Evolutionary conservation across 306 rosid genomes (phyloP), one percentile per base, ranked within the genome.

Genomic region (Ormosia emarginata): DNA sequence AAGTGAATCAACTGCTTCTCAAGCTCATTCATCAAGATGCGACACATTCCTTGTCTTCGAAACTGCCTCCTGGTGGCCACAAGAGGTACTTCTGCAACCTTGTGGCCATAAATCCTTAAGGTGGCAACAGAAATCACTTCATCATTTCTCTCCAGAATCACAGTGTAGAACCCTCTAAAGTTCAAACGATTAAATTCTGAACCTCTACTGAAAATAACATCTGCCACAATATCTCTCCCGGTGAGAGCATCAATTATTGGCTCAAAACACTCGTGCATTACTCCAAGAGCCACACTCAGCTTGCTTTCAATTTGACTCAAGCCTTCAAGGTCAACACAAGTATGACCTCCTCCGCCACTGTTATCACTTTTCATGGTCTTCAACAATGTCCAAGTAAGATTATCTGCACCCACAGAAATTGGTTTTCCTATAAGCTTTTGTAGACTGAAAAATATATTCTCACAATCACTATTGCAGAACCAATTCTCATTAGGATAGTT

Each of bases 11-110:
- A 83, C 83, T 61, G 79, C 13, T 67, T 81, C 76, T 92, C 91
- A 39, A 94, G 90, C 87, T 82, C 90, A 8, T 73, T 24, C 92
- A 94, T 88, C 90, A 90, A 39, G 4, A 78, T 10, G 0, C 83
- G n/a, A 36, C 98, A 89, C 97, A 94, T 83, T 17, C 97, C 96
- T 0, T 0, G 79, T n/a, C 79, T 65, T 8, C 96, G 84, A 73
- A 72, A 59, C n/a, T 67, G 77, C 43, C 46, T 64, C 24, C 79
- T 81, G 1, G 98, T 94, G 4, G 81, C 95, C 10, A 94, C 88
- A 2, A 94, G 90, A 9, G 95, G 96, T 17, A 94, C 77, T 73
- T 94, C 96, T 2, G 90, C 91, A 41, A 92, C 84, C 64, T 62
- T 84, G 8, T 79, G 43, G 1, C 91, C 90, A 69, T 37, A 77